Base-by-base conservation (phyloP, 2,329 filamentous ascomycete genomes). In the Penicillium crustosum region DNA sequence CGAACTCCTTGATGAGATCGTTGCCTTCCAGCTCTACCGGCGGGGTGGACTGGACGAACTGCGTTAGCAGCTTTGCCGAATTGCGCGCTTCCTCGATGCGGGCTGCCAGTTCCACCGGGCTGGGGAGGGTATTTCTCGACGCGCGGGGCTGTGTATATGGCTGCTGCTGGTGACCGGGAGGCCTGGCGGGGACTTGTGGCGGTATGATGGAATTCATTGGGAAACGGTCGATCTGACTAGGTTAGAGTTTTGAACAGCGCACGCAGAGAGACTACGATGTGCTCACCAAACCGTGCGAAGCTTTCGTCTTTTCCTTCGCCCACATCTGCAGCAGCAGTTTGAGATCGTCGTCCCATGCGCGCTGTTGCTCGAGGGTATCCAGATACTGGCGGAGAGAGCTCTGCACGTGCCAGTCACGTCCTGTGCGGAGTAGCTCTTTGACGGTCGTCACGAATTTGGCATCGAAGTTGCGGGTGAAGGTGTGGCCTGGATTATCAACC, bases 1-100 rank as follows among this genome's bases (percentile, higher is more conserved):
- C 86, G 72, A 99, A 97, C 77, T 99, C 94, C 71, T 88, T 89
- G 72, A 97, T 87, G 52, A 99, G 82, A n/a, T 97, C 93, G 69
- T 95, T 93, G 53, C 81, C 76, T 21, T 92, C 81, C 25, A 97
- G 79, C 70, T 96, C 92, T 15, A 82, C 78, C 0, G 89, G 82
- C 0, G 91, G 86, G 0, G 93, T 96, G 57, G 90, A 93, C 75
- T 93, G 90, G 19, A 96, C 87, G 7, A 97, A 88, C 75, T 99
- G 93, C 52, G 91, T 84, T n/a, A 99, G 85, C 6, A 99, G 85
- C 73, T 93, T 93, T 7, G 93, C 93, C 3, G 92, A 95, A 2
- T 91, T 96, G 61, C 86, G 86, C 9, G 93, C 93, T 78, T 99
- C 94, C 73, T 96, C 90, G 39, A 99, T 85, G 44, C 94, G 86